A percentile compares a stretch with the other conserved stretches of the same genome.
Evolutionary conservation across 208 protist species (phyloP).

Genomic region (Vickermania ingenoplastis): DNA sequence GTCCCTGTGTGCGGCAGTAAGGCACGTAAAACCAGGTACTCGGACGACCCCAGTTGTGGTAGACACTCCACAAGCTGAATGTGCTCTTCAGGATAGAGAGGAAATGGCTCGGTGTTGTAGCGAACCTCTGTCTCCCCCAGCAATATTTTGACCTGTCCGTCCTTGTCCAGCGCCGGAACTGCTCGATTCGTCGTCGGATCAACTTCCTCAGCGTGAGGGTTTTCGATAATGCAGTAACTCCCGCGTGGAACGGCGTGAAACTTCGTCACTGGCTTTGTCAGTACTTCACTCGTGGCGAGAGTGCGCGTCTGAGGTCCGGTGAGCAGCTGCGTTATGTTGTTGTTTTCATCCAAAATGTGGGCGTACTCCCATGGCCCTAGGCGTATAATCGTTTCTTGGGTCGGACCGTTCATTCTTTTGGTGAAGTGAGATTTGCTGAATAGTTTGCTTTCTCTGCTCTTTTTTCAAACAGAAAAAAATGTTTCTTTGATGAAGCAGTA

Average conservation of each 20-base stretch:
- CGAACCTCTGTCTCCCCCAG: conserved; percentile 83
- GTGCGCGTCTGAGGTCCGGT: conserved; percentile 39
- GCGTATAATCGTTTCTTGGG: conserved; percentile 21
- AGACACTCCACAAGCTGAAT: conserved; percentile 45
- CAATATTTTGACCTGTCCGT: conserved; percentile 71
- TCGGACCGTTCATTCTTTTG: background rate
- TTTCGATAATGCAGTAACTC: conserved; percentile 47
- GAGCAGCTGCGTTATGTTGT: conserved; percentile 40
- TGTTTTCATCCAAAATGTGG: conserved; percentile 63
- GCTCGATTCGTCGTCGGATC: conserved; percentile 10
- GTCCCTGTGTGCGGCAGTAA: background rate
- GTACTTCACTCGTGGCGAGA: conserved; percentile 38
- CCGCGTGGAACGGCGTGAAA: conserved; percentile 47
- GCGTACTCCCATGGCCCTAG: conserved; percentile 56
- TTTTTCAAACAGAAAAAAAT: no score
- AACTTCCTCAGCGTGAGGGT: conserved; percentile 24
- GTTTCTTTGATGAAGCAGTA: no score
- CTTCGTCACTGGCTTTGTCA: conserved; percentile 20
- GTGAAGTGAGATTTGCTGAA: no score
- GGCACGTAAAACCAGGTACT: background rate
- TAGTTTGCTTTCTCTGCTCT: no score
- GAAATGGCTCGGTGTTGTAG: conserved; percentile 70
- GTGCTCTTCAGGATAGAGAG: conserved; percentile 86
- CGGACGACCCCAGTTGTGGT: conserved; percentile 4
- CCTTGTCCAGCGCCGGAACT: conserved; percentile 33